Evolutionary conservation across 2,329 filamentous ascomycete species (phyloP), one percentile per base, ranked within the genome.

Genomic region (Botrytis paeoniae): DNA sequence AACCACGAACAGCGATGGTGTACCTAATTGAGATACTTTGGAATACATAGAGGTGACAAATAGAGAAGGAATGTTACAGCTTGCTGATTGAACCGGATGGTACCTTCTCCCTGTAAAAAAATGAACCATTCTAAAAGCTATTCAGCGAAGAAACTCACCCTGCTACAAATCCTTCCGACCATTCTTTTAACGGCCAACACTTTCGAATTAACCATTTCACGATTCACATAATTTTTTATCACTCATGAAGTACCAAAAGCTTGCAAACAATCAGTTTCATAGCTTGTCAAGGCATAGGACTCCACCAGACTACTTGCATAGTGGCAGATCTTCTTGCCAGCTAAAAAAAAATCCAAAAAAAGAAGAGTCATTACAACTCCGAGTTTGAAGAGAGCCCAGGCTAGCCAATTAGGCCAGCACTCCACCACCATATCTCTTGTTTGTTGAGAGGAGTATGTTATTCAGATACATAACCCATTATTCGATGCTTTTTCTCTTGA

Each of bases 341-440:
- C 1, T 2, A 1, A 6, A 54, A 54, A 61, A n/a, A 39, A n/a
- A n/a, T n/a, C n/a, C n/a, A 54, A 37, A 39, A 39, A 16, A 39
- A 45, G 16, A 48, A 54, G 20, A n/a, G n/a, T 8, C 20, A n/a
- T 48, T 1, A 22, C 4, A 48, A 20, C 45, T 22, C 45, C 48
- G 9, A 16, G 25, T 25, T 5, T 12, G 4, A 37, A 22, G 43
- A 43, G 48, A 51, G 20, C 63, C 16, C 63, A 3, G 48, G 22
- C 43, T 64, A 25, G 5, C 62, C 62, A 65, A 14, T 25, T 35
- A 20, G 29, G 41, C 62, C 41, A 65, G 41, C 62, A 32, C 43
- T 65, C 62, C 62, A 65, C 62, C 62, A 65, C 62, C 41, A 25
- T 64, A 64, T 43, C 16, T 41, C 39, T 45, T 64, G 61, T 14